Conservation (phyloP, 208 protist genomes). For the Crithidia thermophila region DNA sequence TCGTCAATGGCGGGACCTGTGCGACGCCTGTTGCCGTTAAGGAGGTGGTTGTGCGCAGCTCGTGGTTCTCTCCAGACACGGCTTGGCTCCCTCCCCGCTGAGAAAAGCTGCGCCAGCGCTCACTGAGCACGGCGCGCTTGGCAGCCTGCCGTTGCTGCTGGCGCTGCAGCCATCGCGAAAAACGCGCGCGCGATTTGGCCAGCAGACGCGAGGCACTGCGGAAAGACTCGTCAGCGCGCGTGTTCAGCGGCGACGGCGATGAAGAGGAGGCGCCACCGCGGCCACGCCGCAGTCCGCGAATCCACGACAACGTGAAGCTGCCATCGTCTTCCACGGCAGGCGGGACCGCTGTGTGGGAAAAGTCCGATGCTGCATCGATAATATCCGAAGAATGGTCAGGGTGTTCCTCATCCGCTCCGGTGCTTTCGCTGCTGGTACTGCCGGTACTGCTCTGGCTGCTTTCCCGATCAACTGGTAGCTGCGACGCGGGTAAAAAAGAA, state of each 20-base stretch:
- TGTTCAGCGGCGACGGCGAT: background rate
- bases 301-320: constrained; percentile 18
- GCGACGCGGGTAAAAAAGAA: too few relatives aligned
- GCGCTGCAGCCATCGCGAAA: constrained; percentile 21
- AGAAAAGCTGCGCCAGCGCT: background rate
- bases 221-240: constrained; percentile 13
- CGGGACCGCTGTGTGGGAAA: too few relatives aligned
- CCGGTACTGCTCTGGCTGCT: too few relatives aligned
- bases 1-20: too few relatives aligned
- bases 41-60: too few relatives aligned
- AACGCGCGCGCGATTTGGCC: constrained; percentile 15
- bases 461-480: too few relatives aligned
- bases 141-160: constrained; percentile 10
- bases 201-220: constrained; percentile 19
- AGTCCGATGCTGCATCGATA: too few relatives aligned
- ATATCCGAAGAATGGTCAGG: too few relatives aligned
- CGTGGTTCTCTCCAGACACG: too few relatives aligned
- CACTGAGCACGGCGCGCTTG: constrained; percentile 5
- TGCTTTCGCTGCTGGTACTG: too few relatives aligned
- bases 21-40: too few relatives aligned
- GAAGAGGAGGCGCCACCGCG: background rate
- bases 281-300: constrained; percentile 3
- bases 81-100: background rate
- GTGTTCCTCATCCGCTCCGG: too few relatives aligned
- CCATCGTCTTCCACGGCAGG: background rate